Evolutionary conservation across 768 basidiomycete species (phyloP), one percentile per base, ranked within the genome.

Genomic region (Floccularia luteovirens): DNA sequence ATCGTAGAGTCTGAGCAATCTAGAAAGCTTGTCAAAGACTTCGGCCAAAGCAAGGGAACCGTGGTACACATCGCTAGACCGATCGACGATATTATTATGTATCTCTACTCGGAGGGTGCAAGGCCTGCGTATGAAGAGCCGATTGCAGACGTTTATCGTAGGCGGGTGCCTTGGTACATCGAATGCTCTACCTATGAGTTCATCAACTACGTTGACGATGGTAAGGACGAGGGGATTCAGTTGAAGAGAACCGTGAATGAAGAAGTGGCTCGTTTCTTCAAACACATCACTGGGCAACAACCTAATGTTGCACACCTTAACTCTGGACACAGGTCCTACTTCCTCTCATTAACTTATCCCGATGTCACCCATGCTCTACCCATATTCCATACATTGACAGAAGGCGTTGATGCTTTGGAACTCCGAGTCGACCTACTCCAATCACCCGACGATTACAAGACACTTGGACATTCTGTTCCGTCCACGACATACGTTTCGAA

Each of bases 401-500:
- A 76, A 13, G 96, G 96, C 3, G 87, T 82, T 5, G 93, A 98
- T 52, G 94, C 92, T 0, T 62, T 98, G 43, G 96, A 99, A 58
- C 56, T 98, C n/a, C 80, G 94, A 7, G 92, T 91, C 8, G 96
- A 99, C 57, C 72, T 98, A 5, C 70, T 99, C 14, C 78, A 75
- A 12, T 76, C 53, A 16, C 50, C 62, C 0, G 64, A 67, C 39
- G 67, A 74, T 42, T 54, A 61, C 16, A 72, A 71, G 35, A 55
- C 62, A n/a, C 55, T 69, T 17, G 67, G 65, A 1, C 68, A 72
- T 1, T 68, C 68, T 42, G 75, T 89, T 17, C 84, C 92, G 1
- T 65, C 87, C 1, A 51, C 66, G 22, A 55, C 67, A 0, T 96
- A 90, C 53, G 89, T 98, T 30, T 70, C 82, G 3, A 69, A 77